Conservation (phyloP, 805 yeast genomes). For the Groenewaldozyma salmanticensis region DNA sequence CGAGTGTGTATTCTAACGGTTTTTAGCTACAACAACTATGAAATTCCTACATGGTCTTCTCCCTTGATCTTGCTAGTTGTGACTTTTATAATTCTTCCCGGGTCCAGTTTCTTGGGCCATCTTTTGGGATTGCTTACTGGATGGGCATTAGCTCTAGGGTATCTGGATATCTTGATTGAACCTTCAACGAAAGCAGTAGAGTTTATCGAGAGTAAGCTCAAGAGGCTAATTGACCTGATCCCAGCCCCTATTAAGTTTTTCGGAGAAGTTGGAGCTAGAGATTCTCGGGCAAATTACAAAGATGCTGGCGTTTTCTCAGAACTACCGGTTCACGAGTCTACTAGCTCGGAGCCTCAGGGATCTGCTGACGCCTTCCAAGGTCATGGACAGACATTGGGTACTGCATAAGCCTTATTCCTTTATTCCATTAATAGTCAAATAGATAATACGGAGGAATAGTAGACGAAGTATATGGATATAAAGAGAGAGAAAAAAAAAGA, state of each 20-base stretch:
- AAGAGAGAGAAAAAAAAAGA: too few relatives aligned
- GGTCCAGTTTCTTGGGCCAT: slow-evolving; percentile 67
- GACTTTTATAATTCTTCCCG: slow-evolving; percentile 47
- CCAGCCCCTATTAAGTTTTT: slow-evolving; percentile 44
- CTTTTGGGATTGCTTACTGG: slow-evolving; percentile 60
- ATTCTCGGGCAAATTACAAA: slow-evolving; percentile 25
- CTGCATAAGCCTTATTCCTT: too few relatives aligned
- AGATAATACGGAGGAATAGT: too few relatives aligned
- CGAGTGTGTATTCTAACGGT: neutral
- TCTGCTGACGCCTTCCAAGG: neutral
- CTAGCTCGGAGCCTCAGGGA: neutral
- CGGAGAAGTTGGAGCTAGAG: slow-evolving; percentile 50
- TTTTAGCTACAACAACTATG: slow-evolving; percentile 18
- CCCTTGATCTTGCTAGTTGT: slow-evolving; percentile 48
- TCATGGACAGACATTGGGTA: neutral
- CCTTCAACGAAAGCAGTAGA: slow-evolving; percentile 52
- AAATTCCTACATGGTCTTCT: slow-evolving; percentile 48
- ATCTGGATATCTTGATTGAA: slow-evolving; percentile 43
- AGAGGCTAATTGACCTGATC: slow-evolving; percentile 40
- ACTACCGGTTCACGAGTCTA: neutral
- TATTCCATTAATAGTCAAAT: too few relatives aligned
- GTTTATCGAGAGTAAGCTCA: slow-evolving; percentile 52
- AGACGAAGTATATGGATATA: too few relatives aligned
- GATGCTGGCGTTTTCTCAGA: neutral
- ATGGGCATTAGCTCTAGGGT: slow-evolving; percentile 43